Percentiles rank a stretch among this genome's conserved stretches.
These are phyloP conservation scores for Peronosclerospora sorghi DNA, from an alignment of 352 stramenopile species.

Conservation along the genomic window DNA sequence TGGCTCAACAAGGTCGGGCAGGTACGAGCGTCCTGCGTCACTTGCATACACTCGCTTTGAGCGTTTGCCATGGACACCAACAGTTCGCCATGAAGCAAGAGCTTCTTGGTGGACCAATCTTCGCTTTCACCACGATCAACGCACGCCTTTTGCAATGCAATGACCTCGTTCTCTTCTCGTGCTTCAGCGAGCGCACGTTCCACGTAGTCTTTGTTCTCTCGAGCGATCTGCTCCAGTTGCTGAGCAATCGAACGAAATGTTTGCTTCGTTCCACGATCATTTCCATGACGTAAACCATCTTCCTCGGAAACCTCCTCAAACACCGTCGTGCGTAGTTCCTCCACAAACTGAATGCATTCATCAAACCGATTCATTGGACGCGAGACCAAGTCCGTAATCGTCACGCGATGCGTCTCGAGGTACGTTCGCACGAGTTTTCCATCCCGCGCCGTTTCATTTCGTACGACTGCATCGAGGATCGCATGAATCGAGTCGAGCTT, in stretches of 20 bases:
- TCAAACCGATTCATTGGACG: conserved; percentile 20
- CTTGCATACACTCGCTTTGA: no score
- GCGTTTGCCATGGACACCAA: conserved; percentile 2
- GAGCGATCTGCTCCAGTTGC: conserved; percentile 17
- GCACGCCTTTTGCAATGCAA: conserved; percentile 19
- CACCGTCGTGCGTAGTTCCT: conserved; percentile 19
- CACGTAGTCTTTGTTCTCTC: conserved; percentile 25
- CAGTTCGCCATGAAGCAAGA: conserved; percentile 25
- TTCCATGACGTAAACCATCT: conserved; percentile 3
- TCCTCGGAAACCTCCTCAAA: conserved; percentile 4
- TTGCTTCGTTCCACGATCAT: conserved; percentile 1
- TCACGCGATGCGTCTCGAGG: conserved; percentile 12
- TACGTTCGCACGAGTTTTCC: conserved; percentile 11
- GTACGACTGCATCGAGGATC: conserved; percentile 2
- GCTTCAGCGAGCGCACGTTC: conserved; percentile 15
- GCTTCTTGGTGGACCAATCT: conserved; percentile 22
- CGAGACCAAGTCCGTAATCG: conserved; percentile 9
- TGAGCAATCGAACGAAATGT: conserved; percentile 13
- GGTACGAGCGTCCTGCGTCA: not conserved
- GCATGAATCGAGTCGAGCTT: conserved; percentile 8
- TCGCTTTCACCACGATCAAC: conserved; percentile 12
- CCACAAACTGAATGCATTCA: conserved; percentile 23
- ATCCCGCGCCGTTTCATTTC: conserved; percentile 1
- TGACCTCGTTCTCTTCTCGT: conserved; percentile 21
- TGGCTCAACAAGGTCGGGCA: not conserved